Conservation (phyloP, 148 eudicot species). For the Chenopodium quinoa region DNA sequence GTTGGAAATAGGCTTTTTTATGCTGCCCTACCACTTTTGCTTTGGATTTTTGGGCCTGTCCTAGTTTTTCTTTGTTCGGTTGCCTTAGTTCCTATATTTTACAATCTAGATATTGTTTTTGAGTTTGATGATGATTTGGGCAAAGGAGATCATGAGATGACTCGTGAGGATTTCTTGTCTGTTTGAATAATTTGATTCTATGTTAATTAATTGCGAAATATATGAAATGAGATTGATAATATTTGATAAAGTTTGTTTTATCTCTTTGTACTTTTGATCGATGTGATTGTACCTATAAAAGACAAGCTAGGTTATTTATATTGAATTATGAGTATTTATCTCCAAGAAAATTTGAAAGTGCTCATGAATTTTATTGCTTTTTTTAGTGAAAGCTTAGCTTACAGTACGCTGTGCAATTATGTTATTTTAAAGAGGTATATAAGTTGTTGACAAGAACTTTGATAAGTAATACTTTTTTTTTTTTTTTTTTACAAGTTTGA, state of each 20-base stretch:
- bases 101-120: conserved; percentile 35
- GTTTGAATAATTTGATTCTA: background rate
- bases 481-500: too few species aligned
- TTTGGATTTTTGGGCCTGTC: conserved; percentile 42
- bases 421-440: too few species aligned
- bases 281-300: too few species aligned
- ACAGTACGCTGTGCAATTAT: too few species aligned
- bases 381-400: too few species aligned
- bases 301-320: background rate
- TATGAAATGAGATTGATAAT: too few species aligned
- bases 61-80: conserved; percentile 31
- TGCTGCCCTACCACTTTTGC: conserved; percentile 38
- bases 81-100: conserved; percentile 34
- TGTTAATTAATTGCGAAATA: background rate
- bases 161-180: conserved; percentile 21
- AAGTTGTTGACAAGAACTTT: too few species aligned
- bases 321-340: background rate
- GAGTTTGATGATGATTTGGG: conserved; percentile 2
- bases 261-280: background rate
- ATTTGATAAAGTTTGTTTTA: background rate
- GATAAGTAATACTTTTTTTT: too few species aligned
- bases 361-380: too few species aligned
- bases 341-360: background rate
- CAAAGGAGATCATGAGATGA: conserved; percentile 24
- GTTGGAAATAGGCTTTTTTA: conserved; percentile 42